These are phyloP conservation scores for Capsicum pubescens DNA, from an alignment of 257 asterid species.

Conservation along the genomic window DNA sequence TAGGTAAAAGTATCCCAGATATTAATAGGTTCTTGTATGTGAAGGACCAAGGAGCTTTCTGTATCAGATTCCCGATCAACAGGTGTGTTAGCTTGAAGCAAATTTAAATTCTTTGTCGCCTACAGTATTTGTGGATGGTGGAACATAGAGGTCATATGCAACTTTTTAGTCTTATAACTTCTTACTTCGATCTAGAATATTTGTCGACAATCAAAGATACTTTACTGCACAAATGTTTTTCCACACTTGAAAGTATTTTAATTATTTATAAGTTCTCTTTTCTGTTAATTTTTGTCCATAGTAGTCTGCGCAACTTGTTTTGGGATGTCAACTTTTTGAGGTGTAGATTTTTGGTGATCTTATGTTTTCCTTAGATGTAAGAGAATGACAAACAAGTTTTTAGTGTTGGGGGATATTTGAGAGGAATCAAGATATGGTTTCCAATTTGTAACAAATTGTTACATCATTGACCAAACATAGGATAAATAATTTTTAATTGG, in stretches of 20 bases:
- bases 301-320: background rate
- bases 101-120: too few species aligned
- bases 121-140: slow-evolving; percentile 86
- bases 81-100: too few species aligned
- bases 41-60: too few species aligned
- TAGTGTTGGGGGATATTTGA: background rate
- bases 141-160: slow-evolving; percentile 62
- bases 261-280: background rate
- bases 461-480: slow-evolving; percentile 1
- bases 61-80: too few species aligned
- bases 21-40: too few species aligned
- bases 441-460: background rate
- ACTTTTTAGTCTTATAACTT: background rate
- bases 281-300: background rate
- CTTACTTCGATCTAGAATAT: background rate
- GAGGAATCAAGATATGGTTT: background rate
- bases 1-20: too few species aligned
- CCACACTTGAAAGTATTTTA: background rate
- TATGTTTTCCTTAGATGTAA: background rate
- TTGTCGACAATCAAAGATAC: background rate
- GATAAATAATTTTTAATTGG: background rate
- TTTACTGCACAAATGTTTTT: background rate
- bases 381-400: background rate
- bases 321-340: background rate
- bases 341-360: background rate